phyloP scores from a whole-genome alignment of 768 basidiomycete species.

The Hygrophoropsis aurantiaca region DNA sequence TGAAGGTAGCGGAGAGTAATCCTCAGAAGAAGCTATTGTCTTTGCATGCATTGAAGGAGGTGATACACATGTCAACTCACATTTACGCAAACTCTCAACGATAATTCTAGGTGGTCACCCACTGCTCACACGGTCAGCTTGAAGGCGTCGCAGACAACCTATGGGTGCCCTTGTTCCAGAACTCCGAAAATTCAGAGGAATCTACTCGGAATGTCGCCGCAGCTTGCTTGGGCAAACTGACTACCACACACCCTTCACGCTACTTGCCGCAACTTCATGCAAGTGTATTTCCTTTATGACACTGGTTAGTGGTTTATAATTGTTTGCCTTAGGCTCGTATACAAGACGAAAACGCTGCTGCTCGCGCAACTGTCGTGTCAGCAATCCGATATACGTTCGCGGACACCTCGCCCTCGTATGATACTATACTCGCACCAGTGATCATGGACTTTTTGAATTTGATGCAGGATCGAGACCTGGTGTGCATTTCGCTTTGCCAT shows the following conservation, averaged over 20 bases:
- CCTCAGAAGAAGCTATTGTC: conserved; percentile 80
- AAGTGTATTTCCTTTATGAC: conserved; percentile 20
- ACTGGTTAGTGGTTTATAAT: neutral
- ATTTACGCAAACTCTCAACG: neutral
- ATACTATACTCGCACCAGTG: conserved; percentile 85
- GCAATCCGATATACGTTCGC: conserved; percentile 91
- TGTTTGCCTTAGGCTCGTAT: conserved; percentile 53
- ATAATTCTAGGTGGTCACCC: conserved; percentile 74
- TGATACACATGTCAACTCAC: conserved; percentile 25
- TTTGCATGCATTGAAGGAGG: conserved; percentile 93
- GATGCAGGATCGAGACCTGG: conserved; percentile 86
- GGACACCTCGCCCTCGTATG: conserved; percentile 81
- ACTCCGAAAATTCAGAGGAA: conserved; percentile 88
- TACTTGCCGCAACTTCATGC: conserved; percentile 94
- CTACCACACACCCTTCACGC: conserved; percentile 84
- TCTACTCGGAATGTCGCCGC: conserved; percentile 93
- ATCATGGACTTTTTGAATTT: conserved; percentile 90
- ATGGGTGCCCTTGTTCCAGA: conserved; percentile 91
- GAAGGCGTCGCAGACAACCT: conserved; percentile 86
- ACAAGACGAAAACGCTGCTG: conserved; percentile 62
- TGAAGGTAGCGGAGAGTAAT: conserved; percentile 74
- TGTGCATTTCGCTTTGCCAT: conserved; percentile 34
- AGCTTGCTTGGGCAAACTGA: conserved; percentile 94
- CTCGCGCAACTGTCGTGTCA: conserved; percentile 86
- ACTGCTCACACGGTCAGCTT: conserved; percentile 81